These are phyloP conservation scores for Argentina anserina DNA, from an alignment of 306 rosid species.

Conservation along the genomic window DNA sequence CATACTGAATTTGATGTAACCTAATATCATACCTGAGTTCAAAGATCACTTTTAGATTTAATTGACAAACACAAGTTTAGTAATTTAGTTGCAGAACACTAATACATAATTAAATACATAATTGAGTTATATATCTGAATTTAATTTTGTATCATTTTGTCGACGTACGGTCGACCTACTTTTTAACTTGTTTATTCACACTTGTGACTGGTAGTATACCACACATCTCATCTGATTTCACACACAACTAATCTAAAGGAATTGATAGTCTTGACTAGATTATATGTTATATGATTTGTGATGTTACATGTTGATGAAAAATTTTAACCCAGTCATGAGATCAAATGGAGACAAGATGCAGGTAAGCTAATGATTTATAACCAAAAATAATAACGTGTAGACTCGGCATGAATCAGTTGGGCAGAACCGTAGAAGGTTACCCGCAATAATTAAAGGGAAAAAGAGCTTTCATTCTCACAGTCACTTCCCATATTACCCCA, in stretches of 20 bases:
- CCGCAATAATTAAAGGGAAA: slow-evolving; percentile 5
- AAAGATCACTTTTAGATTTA: not conserved
- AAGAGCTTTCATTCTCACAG: slow-evolving; percentile 9
- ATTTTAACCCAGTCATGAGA: not conserved
- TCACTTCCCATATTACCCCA: not conserved
- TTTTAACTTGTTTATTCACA: not conserved
- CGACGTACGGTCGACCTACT: not conserved
- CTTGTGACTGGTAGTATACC: not conserved
- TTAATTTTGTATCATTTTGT: not conserved
- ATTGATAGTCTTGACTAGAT: not conserved
- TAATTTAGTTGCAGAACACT: no score
- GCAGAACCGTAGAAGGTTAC: slow-evolving; percentile 7
- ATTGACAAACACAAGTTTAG: not conserved
- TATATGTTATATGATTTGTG: not conserved
- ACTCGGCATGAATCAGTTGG: slow-evolving; percentile 27
- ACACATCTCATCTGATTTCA: not conserved
- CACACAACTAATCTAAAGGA: not conserved
- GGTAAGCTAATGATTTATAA: slow-evolving; percentile 34
- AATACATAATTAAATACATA: no score
- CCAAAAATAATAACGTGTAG: slow-evolving; percentile 21
- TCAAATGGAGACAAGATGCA: slow-evolving; percentile 33
- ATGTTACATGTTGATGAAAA: not conserved
- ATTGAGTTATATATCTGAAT: not conserved
- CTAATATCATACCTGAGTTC: not conserved
- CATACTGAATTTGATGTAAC: not conserved